Conservation (phyloP, 2,329 filamentous ascomycete genomes). For the Teratosphaeria nubilosa region DNA sequence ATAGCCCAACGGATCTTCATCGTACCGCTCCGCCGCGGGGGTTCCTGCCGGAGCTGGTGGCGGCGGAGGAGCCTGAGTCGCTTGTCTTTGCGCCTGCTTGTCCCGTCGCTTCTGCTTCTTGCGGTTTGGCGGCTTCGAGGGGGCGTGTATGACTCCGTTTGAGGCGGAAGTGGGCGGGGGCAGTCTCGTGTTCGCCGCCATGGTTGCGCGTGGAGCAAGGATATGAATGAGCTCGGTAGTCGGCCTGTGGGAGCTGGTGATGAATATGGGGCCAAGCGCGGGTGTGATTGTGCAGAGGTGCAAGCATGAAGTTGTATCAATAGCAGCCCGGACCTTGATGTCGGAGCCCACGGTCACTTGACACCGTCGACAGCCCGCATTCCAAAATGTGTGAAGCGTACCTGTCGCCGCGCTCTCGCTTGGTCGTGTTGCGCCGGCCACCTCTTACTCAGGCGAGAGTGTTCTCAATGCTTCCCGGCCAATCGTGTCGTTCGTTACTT, state of each 20-base stretch:
- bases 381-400: neutral
- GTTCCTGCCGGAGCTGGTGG: conserved; percentile 5
- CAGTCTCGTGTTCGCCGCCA: conserved; percentile 17
- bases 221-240: neutral
- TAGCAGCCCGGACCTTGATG: neutral
- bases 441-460: neutral
- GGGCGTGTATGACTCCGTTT: conserved; percentile 31
- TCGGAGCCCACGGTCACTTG: neutral
- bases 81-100: conserved; percentile 65
- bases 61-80: conserved; percentile 22
- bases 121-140: conserved; percentile 53
- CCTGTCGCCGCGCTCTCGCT: neutral
- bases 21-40: conserved; percentile 29
- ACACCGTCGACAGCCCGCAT: neutral
- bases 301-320: neutral
- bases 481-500: neutral
- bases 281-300: neutral
- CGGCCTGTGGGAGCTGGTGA: neutral
- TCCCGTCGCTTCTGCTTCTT: conserved; percentile 93
- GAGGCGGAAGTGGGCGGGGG: conserved; percentile 10
- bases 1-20: conserved; percentile 30
- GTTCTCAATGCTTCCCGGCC: neutral
- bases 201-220: conserved; percentile 2
- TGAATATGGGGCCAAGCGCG: neutral
- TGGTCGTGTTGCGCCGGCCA: neutral